Percentiles rank a stretch among this genome's conserved stretches.
phyloP scores from a whole-genome alignment of 179 eudicot species.

The Gypsophila paniculata region DNA sequence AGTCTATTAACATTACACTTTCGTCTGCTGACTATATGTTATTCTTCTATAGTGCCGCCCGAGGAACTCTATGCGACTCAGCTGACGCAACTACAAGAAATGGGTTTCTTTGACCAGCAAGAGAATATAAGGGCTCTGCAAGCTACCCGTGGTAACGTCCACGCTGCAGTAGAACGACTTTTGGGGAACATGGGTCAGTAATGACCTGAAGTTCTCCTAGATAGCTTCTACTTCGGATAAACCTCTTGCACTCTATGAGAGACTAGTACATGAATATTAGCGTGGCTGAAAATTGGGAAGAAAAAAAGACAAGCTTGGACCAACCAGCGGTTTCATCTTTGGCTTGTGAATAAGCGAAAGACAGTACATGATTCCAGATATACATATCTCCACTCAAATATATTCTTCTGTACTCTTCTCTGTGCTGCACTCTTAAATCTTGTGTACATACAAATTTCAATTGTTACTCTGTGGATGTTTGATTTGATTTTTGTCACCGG shows the following conservation, averaged over 20 bases:
- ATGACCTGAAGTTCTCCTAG: conserved; percentile 12
- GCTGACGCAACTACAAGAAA: conserved; percentile 86
- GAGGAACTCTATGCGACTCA: conserved; percentile 94
- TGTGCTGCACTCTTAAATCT: conserved; percentile 9
- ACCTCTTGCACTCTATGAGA: conserved; percentile 13
- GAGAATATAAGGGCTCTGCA: conserved; percentile 85
- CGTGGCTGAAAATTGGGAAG: conserved; percentile 18
- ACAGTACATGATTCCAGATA: conserved; percentile 29
- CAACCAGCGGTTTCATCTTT: conserved; percentile 24
- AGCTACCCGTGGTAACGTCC: conserved; percentile 89
- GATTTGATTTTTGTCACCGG: conserved; percentile 19
- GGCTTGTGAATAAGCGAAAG: conserved; percentile 37
- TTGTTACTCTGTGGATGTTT: conserved; percentile 26
- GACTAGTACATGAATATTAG: conserved; percentile 19
- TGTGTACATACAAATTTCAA: conserved; percentile 35
- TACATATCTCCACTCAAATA: conserved; percentile 26
- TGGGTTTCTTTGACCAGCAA: conserved; percentile 88
- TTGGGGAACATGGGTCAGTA: conserved; percentile 70
- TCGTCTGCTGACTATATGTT: background rate
- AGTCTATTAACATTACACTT: background rate
- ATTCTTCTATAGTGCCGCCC: conserved; percentile 59
- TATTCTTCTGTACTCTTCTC: conserved; percentile 17
- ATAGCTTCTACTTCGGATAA: conserved; percentile 19
- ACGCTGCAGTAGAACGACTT: conserved; percentile 94
- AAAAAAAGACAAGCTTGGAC: conserved; percentile 23